A percentile compares a stretch with the other conserved stretches of the same genome.
Conservation (phyloP, 495 filamentous ascomycete genomes). For the Penicillium crystallinum region DNA sequence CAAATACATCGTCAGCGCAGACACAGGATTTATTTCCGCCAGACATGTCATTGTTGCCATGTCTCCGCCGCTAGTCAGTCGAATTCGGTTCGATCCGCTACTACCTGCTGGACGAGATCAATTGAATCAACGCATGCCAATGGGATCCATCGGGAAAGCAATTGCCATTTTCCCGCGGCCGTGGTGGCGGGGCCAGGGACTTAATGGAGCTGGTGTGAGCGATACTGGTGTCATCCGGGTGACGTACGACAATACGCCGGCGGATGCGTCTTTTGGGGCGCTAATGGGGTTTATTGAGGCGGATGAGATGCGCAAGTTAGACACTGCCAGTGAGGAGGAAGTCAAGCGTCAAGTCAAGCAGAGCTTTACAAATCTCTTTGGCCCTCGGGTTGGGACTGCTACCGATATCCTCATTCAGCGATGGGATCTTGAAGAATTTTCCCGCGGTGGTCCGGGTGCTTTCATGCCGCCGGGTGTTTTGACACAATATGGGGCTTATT, state of each 20-base stretch:
- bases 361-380: slow-evolving; percentile 15
- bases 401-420: slow-evolving; percentile 14
- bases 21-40: background rate
- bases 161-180: slow-evolving; percentile 19
- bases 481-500: slow-evolving; percentile 5
- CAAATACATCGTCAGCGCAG: slow-evolving; percentile 2
- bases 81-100: slow-evolving; percentile 11
- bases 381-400: slow-evolving; percentile 7
- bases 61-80: slow-evolving; percentile 9
- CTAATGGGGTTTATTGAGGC: slow-evolving; percentile 25
- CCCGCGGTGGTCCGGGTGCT: slow-evolving; percentile 13
- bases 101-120: slow-evolving; percentile 17
- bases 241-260: slow-evolving; percentile 21
- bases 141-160: slow-evolving; percentile 24
- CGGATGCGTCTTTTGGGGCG: slow-evolving; percentile 13
- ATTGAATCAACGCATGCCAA: slow-evolving; percentile 18
- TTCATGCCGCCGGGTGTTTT: slow-evolving; percentile 9
- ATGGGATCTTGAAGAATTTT: slow-evolving; percentile 21
- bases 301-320: slow-evolving; percentile 19
- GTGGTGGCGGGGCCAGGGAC: slow-evolving; percentile 21
- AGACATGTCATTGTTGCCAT: slow-evolving; percentile 16
- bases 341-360: slow-evolving; percentile 1
- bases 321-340: slow-evolving; percentile 7
- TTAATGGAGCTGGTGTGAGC: slow-evolving; percentile 16
- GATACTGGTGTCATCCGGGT: slow-evolving; percentile 13